phyloP scores from a whole-genome alignment of 2,329 filamentous ascomycete genomes.

The Scedosporium dehoogii region DNA sequence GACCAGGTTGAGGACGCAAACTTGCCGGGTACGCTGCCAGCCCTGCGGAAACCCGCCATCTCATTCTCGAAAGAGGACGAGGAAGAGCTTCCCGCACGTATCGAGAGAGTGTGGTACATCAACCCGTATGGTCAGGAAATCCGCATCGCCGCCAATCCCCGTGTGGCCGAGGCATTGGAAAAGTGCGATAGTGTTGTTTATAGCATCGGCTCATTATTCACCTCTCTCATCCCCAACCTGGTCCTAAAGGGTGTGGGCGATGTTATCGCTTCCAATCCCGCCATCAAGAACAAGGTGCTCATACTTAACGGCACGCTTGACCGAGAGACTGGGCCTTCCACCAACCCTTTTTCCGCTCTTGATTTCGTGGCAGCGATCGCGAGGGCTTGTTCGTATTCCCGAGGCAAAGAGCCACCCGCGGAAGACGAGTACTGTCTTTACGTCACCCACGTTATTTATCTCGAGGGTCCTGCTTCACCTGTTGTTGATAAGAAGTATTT shows the following conservation, averaged over 20 bases:
- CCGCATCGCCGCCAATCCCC: conserved; percentile 69
- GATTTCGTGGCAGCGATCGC: conserved; percentile 79
- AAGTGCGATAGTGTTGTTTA: conserved; percentile 66
- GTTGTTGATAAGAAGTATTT: conserved; percentile 58
- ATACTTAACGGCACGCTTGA: conserved; percentile 79
- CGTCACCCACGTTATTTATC: conserved; percentile 74
- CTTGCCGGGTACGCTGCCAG: conserved; percentile 70
- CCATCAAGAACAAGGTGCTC: conserved; percentile 60
- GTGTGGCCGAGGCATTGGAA: conserved; percentile 60
- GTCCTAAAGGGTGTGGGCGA: conserved; percentile 65
- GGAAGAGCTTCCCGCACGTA: conserved; percentile 66
- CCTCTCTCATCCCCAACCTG: conserved; percentile 74
- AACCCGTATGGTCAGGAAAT: conserved; percentile 98
- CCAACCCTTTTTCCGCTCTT: conserved; percentile 55
- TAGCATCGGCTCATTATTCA: conserved; percentile 90
- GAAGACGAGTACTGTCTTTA: conserved; percentile 51
- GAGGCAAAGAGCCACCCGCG: conserved; percentile 30
- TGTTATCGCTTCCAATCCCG: conserved; percentile 30
- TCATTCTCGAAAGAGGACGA: conserved; percentile 68
- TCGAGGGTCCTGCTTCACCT: conserved; percentile 63
- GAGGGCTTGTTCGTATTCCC: conserved; percentile 61
- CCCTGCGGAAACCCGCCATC: conserved; percentile 71
- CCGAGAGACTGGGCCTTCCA: conserved; percentile 70
- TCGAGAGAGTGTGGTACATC: conserved; percentile 88
- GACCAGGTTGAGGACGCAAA: conserved; percentile 71